Conservation (phyloP, 768 basidiomycete genomes). For the Tulasnella sp. region DNA sequence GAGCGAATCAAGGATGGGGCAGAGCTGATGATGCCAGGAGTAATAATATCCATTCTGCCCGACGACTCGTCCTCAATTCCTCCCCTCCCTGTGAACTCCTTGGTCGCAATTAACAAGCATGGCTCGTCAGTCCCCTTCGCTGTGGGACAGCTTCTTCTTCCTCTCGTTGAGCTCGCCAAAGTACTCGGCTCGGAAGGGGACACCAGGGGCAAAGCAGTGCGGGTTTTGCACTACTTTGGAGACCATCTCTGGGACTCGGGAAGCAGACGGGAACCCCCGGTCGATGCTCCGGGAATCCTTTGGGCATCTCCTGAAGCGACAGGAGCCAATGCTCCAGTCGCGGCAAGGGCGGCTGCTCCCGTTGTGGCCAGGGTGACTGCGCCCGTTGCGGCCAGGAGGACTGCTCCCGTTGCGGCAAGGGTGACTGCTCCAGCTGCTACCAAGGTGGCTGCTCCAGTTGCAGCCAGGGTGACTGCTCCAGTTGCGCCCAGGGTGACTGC, state of each 20-base stretch:
- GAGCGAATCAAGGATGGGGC: slow-evolving; percentile 76
- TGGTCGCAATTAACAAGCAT: slow-evolving; percentile 67
- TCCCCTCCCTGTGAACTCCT: slow-evolving; percentile 45
- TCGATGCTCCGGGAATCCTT: background rate
- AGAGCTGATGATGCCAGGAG: slow-evolving; percentile 84
- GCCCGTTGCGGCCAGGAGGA: background rate
- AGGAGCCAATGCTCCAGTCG: background rate
- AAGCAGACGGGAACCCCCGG: slow-evolving; percentile 59
- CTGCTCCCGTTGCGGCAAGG: background rate
- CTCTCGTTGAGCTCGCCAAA: slow-evolving; percentile 51
- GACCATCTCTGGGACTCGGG: slow-evolving; percentile 78
- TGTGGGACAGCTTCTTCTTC: slow-evolving; percentile 70
- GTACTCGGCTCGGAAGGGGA: slow-evolving; percentile 42
- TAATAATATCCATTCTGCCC: slow-evolving; percentile 53
- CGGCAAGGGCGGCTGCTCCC: background rate
- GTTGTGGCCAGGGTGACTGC: background rate
- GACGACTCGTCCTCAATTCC: slow-evolving; percentile 4
- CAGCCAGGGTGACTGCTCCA: background rate
- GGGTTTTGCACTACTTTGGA: slow-evolving; percentile 73
- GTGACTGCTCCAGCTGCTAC: background rate
- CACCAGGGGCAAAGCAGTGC: slow-evolving; percentile 78
- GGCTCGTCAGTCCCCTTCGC: slow-evolving; percentile 64
- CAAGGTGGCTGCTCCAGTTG: background rate
- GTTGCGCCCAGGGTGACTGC: no score
- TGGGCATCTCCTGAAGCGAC: background rate